Evolutionary conservation across 371 early-diverging fungal genomes (phyloP), one percentile per base, ranked within the genome.

Genomic region (Rhizomucor miehei): DNA sequence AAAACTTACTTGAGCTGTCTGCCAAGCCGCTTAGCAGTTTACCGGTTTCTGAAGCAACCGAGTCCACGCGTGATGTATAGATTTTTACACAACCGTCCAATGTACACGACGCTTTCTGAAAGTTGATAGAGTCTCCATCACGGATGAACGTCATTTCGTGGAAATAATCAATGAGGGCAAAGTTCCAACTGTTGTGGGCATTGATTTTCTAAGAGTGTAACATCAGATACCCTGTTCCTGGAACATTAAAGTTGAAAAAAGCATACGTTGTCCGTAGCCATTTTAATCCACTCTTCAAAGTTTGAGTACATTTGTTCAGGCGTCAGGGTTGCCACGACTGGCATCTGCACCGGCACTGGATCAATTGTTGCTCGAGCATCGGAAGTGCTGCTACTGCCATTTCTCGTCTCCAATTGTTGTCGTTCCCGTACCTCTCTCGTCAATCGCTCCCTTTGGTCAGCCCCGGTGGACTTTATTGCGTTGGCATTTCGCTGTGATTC

Each of bases 11-110:
- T 48, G 75, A 52, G 52, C 84, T 82, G 44, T 89, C 88, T 0
- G 89, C 89, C 40, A 98, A 73, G 3, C 97, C 96, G 54, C 86
- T 91, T 3, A 96, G 73, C 35, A 99, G 85, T 66, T 91, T 91
- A 20, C 90, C 92, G 6, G 99, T 94, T 65, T 98, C 99, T 10
- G 91, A 82, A 10, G 95, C 95, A 3, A 99, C 98, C 10, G 98
- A 97, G 73, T 99, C 99, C 4, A 99, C 99, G 41, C 99, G 87
- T 8, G 97, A 95, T 1, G 98, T 90, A 74, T 98, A 99, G 56
- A 99, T 93, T 80, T 98, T 99, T 59, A 99, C 92, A 69, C 99
- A 99, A 11, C 99, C 99, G 66, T 99, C 99, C 43, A 99, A 71
- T 1, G 99, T 97, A 71, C 93, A 94, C 34, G 98, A 97, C n/a